Base-by-base conservation (phyloP, 805 yeast genomes). In the Priceomyces fermenticarens region DNA sequence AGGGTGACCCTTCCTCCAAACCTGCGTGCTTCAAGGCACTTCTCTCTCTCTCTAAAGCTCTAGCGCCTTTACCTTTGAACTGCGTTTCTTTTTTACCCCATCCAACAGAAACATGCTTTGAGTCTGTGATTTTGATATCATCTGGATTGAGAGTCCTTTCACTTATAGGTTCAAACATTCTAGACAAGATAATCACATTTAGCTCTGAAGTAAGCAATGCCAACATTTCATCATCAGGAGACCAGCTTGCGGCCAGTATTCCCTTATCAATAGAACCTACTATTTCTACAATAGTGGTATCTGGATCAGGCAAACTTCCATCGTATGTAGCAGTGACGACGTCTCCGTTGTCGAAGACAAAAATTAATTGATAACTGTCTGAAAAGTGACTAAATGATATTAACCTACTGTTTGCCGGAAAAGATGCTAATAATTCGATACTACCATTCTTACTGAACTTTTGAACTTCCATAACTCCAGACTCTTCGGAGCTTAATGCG, bases 1-100 rank as follows among this genome's bases (percentile, higher is more conserved):
- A 59, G 12, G 68, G 68, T 2, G 75, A 69, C 45, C 79, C 79
- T 41, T 76, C 76, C 49, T 79, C 85, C 44, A 83, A 61, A 14
- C 90, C 93, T 1, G 90, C 82, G 54, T 77, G 77, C 58, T 54
- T 81, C 71, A 77, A 62, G 2, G 80, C 76, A 38, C 58, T 58
- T 42, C 67, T 63, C 51, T 77, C 85, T 62, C 91, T 75, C 63
- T 85, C 95, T 45, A 78, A 56, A 6, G 85, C 88, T 53, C 83
- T 83, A 25, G 86, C 93, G 47, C 99, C 99, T 55, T 78, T 83
- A 38, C 99, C 99, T 62, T 85, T 81, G 62, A 93, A 93, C 65
- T 93, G 99, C 0, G 99, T 93, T 60, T 91, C 98, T 51, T 84
- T 83, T 46, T 85, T 86, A 56, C 99, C 99, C 99, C 99, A 93